Evolutionary conservation across 495 filamentous ascomycete species (phyloP).

Genomic region (Lentithecium fluviatile): DNA sequence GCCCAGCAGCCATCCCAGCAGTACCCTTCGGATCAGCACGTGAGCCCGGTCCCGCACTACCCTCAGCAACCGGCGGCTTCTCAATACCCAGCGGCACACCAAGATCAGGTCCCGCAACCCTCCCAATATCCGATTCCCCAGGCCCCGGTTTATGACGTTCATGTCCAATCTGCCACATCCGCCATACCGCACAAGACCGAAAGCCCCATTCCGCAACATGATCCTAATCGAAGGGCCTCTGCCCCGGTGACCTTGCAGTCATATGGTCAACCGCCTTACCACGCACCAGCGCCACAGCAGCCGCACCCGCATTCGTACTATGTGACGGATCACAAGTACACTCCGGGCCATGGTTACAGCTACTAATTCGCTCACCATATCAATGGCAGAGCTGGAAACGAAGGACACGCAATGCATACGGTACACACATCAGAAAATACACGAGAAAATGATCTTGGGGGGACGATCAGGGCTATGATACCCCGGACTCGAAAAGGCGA

Average conservation of each 20-base stretch:
- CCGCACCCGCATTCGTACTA: conserved; percentile 10
- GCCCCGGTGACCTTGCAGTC: conserved; percentile 16
- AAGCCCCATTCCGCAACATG: conserved; percentile 13
- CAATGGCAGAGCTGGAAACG: neutral
- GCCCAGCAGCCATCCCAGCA: conserved; percentile 5
- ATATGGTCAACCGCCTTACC: neutral
- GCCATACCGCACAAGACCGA: neutral
- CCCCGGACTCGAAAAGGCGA: neutral
- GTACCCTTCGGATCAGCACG: conserved; percentile 6
- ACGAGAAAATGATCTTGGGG: conserved; percentile 7
- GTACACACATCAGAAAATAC: neutral
- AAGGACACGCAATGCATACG: neutral
- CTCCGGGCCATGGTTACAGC: neutral
- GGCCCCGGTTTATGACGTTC: conserved; percentile 10
- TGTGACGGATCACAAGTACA: conserved; percentile 16
- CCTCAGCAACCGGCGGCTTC: neutral
- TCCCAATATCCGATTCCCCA: conserved; percentile 16
- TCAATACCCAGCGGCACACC: conserved; percentile 10
- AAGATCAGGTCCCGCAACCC: neutral
- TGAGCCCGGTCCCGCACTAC: conserved; percentile 5
- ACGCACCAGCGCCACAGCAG: neutral
- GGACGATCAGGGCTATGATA: conserved; percentile 11
- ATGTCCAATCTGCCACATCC: neutral
- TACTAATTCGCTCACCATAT: neutral
- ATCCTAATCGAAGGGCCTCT: conserved; percentile 19